phyloP scores from a whole-genome alignment of 2,329 filamentous ascomycete species.

The Sclerotinia trifoliorum region DNA sequence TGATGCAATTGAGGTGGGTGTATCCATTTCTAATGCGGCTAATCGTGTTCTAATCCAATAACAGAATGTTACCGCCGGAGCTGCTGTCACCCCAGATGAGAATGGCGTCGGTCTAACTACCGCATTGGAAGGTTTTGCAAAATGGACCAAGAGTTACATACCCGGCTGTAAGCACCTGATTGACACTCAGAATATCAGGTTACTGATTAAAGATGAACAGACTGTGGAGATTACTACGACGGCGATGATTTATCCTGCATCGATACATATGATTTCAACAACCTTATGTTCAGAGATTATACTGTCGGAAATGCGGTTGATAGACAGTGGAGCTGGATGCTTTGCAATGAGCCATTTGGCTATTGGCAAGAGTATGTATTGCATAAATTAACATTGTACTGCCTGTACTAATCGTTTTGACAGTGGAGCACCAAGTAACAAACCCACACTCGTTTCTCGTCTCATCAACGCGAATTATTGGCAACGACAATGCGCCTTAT shows the following conservation, averaged over 20 bases:
- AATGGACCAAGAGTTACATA: constrained; percentile 51
- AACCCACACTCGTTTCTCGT: constrained; percentile 51
- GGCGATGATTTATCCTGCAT: constrained; percentile 50
- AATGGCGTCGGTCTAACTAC: constrained; percentile 54
- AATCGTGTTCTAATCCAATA: not conserved
- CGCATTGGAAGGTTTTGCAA: constrained; percentile 54
- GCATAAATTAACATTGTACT: not conserved
- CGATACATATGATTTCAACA: constrained; percentile 52
- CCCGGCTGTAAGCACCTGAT: constrained; percentile 47
- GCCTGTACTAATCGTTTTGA: constrained; percentile 15
- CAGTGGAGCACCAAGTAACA: constrained; percentile 47
- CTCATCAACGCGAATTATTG: constrained; percentile 52
- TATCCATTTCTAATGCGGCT: not conserved
- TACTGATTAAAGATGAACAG: constrained; percentile 34
- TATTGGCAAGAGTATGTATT: constrained; percentile 53
- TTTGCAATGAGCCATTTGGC: constrained; percentile 62
- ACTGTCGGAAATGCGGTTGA: constrained; percentile 47
- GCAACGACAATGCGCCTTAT: constrained; percentile 54
- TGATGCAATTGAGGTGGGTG: constrained; percentile 43
- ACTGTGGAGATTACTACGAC: constrained; percentile 50
- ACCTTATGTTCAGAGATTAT: constrained; percentile 51
- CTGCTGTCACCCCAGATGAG: constrained; percentile 38
- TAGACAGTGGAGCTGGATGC: constrained; percentile 57
- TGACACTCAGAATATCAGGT: not conserved
- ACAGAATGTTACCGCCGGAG: constrained; percentile 39